Conservation (phyloP, 305 asterid species). For the Fraxinus nigra region DNA sequence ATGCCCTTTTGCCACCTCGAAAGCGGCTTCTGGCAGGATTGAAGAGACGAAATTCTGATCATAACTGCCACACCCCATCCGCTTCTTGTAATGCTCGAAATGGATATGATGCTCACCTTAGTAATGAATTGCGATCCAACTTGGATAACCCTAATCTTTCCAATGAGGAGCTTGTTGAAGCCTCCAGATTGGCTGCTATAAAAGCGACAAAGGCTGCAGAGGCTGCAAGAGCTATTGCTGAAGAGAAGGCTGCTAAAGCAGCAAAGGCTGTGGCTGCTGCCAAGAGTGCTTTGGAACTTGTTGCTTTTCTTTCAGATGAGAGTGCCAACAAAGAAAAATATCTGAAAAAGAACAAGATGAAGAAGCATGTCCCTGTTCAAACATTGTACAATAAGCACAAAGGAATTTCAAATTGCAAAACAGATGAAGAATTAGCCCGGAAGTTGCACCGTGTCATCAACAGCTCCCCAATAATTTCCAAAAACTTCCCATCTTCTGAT, state of each 20-base stretch:
- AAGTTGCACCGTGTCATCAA: constrained; percentile 78
- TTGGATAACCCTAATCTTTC: constrained; percentile 52
- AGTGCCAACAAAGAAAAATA: constrained; percentile 37
- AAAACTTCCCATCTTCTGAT: constrained; percentile 54
- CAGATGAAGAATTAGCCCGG: constrained; percentile 86
- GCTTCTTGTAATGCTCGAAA: constrained; percentile 28
- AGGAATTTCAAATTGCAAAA: constrained; percentile 45
- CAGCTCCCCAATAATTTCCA: constrained; percentile 82
- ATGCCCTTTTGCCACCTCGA: constrained; percentile 93
- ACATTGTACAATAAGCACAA: constrained; percentile 61
- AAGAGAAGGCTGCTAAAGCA: constrained; percentile 86
- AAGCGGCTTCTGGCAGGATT: constrained; percentile 90
- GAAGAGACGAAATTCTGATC: constrained; percentile 81
- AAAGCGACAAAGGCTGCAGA: constrained; percentile 67
- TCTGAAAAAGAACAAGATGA: constrained; percentile 69
- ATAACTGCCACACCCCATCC: constrained; percentile 44
- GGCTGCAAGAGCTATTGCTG: constrained; percentile 84
- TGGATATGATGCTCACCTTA: constrained; percentile 41
- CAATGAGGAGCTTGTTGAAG: constrained; percentile 66
- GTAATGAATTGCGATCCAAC: constrained; percentile 44
- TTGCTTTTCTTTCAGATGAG: constrained; percentile 40
- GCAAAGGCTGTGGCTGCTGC: constrained; percentile 26
- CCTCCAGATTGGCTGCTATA: constrained; percentile 65
- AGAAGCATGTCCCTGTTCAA: constrained; percentile 76
- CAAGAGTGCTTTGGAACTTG: too few species aligned